Conservation (phyloP, 73 alveolate genomes). For the Paramecium biaurelia region DNA sequence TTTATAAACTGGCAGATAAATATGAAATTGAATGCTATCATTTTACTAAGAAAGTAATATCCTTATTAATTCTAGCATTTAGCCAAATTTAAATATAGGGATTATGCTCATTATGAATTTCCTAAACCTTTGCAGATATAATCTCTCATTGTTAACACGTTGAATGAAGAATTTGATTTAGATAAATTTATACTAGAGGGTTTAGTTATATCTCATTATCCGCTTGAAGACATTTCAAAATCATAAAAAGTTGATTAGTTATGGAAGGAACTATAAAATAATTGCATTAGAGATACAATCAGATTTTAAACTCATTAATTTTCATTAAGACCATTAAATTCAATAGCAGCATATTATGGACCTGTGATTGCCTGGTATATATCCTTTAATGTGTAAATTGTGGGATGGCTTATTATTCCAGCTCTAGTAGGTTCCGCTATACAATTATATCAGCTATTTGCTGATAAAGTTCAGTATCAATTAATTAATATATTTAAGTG, state of each 20-base stretch:
- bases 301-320: neutral
- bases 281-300: constrained; percentile 14
- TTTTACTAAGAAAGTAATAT: neutral
- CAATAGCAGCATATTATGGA: constrained; percentile 11
- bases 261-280: neutral
- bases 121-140: neutral
- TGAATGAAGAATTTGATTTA: constrained; percentile 34
- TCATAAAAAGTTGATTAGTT: neutral
- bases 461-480: neutral
- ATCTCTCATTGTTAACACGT: neutral
- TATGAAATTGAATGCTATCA: constrained; percentile 39
- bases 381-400: constrained; percentile 9
- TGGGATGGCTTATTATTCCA: constrained; percentile 42
- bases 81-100: neutral
- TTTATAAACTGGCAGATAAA: neutral
- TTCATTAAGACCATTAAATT: neutral
- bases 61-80: neutral
- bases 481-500: neutral
- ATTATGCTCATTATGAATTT: neutral
- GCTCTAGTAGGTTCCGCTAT: neutral
- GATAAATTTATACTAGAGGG: constrained; percentile 43
- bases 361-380: constrained; percentile 33
- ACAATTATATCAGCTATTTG: neutral
- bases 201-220: neutral
- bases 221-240: neutral